Evolutionary conservation across 352 stramenopile species (phyloP).

Genomic region (Globisporangium nodosum): DNA sequence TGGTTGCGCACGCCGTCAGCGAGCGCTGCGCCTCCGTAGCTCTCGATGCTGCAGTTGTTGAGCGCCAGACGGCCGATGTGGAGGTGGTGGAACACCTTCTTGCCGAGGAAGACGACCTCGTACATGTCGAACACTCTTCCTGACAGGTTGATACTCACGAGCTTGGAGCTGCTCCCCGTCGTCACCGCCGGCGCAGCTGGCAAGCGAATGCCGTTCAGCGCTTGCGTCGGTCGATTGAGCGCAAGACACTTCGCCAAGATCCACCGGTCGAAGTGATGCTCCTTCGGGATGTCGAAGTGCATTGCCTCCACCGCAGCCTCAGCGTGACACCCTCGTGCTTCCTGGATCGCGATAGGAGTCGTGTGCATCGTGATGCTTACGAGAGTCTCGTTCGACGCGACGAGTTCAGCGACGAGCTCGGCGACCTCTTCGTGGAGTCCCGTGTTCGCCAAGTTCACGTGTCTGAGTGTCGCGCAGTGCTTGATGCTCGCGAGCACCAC

Average conservation of each 20-base stretch:
- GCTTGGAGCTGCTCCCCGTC: conserved; percentile 13
- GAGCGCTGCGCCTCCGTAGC: conserved; percentile 40
- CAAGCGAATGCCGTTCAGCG: conserved; percentile 51
- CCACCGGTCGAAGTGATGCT: conserved; percentile 59
- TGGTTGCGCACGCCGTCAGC: conserved; percentile 67
- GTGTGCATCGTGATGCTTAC: conserved; percentile 56
- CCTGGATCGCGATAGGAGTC: conserved; percentile 32
- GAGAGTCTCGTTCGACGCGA: conserved; percentile 54
- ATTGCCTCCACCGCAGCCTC: conserved; percentile 22
- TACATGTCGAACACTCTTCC: conserved; percentile 40
- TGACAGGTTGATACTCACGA: conserved; percentile 48
- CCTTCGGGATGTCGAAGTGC: conserved; percentile 17
- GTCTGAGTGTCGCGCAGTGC: conserved; percentile 42
- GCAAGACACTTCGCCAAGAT: conserved; percentile 61
- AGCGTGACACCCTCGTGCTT: conserved; percentile 36
- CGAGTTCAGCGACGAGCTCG: conserved; percentile 49
- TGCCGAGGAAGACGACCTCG: conserved; percentile 57
- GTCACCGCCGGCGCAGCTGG: conserved; percentile 9
- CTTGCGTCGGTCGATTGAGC: conserved; percentile 54
- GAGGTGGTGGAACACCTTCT: conserved; percentile 71
- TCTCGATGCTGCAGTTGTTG: conserved; percentile 55
- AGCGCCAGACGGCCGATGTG: conserved; percentile 46
- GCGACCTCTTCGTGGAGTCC: conserved; percentile 54
- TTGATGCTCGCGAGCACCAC: conserved; percentile 51
- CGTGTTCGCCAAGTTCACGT: conserved; percentile 49